These are phyloP conservation scores for Exserohilum turcica DNA, from an alignment of 2,329 filamentous ascomycete species.

Conservation along the genomic window DNA sequence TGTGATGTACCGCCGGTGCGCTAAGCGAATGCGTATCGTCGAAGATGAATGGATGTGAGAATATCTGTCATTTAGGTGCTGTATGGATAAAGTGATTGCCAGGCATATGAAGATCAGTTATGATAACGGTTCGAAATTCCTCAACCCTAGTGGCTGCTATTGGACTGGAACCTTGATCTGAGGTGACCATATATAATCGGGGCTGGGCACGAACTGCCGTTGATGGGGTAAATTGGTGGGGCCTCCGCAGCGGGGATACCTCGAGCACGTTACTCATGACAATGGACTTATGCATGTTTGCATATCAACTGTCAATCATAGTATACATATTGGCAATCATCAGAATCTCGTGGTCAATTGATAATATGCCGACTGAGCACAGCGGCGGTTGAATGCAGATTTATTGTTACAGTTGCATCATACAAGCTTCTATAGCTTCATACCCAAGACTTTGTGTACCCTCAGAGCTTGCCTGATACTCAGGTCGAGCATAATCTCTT, in stretches of 20 bases:
- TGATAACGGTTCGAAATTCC: not conserved
- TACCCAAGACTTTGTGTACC: conserved; percentile 88
- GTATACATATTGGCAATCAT: too few species aligned
- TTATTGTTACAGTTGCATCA: too few species aligned
- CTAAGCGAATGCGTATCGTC: not conserved
- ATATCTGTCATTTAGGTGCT: not conserved
- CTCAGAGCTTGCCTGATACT: conserved; percentile 89
- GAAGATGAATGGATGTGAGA: not conserved
- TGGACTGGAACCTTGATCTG: not conserved
- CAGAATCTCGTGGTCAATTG: too few species aligned
- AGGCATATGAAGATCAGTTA: not conserved
- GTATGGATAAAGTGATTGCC: conserved; percentile 8
- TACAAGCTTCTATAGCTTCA: conserved; percentile 74
- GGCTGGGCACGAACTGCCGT: conserved; percentile 13
- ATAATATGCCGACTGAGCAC: too few species aligned
- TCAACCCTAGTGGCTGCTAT: too few species aligned
- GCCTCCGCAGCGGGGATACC: conserved; percentile 1
- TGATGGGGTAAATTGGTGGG: conserved; percentile 8
- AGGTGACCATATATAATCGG: not conserved
- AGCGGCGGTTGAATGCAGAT: too few species aligned
- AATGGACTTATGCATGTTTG: not conserved
- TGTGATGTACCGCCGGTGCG: not conserved
- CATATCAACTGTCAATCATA: too few species aligned
- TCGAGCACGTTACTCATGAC: not conserved
- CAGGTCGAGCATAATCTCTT: conserved; percentile 98